Evolutionary conservation across 2,329 filamentous ascomycete species (phyloP), one percentile per base, ranked within the genome.

Genomic region (Endoconidiophora laricicola): DNA sequence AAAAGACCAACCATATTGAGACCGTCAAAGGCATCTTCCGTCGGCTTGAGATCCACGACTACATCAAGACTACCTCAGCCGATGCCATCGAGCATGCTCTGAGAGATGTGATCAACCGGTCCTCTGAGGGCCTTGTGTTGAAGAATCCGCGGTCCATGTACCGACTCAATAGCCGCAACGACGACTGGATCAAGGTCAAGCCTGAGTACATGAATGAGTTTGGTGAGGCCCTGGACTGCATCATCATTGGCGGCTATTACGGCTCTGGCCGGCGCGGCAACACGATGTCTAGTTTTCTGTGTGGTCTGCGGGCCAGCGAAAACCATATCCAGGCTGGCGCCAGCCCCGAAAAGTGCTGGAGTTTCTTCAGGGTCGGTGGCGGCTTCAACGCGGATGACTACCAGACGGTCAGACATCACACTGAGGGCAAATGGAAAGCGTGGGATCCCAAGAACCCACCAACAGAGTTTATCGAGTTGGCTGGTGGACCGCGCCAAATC

Each of bases 111-210:
- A 81, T 98, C 6, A 86, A 84, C 2, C 83, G 90, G 55, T 79
- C 85, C 0, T 90, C 84, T 0, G 91, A 96, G 63, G 91, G 91
- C 1, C 70, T 96, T 0, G 87, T 98, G 0, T 67, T 96, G 48
- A 98, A 98, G 68, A 96, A 94, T 55, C 91, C 91, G 6, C 74
- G 82, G 4, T 94, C 88, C 0, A 74, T 78, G 59, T 98, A 98
- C 62, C 74, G 78, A 5, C 72, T 96, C 7, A 94, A 94, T 60
- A 84, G 86, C 57, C 82, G 91, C 44, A 91, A 93, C 58, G 85
- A 94, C 58, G 86, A 94, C 63, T 98, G 91, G 91, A 82, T 95
- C 66, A 98, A 98, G 62, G 88, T 98, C 6, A 98, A 98, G 60
- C 91, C 91, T 1, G 91, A 98, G 56, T 98, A 98, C 63, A 95